Evolutionary conservation across 73 alveolate species (phyloP).

Genomic region (Tetrahymena thermophila): DNA sequence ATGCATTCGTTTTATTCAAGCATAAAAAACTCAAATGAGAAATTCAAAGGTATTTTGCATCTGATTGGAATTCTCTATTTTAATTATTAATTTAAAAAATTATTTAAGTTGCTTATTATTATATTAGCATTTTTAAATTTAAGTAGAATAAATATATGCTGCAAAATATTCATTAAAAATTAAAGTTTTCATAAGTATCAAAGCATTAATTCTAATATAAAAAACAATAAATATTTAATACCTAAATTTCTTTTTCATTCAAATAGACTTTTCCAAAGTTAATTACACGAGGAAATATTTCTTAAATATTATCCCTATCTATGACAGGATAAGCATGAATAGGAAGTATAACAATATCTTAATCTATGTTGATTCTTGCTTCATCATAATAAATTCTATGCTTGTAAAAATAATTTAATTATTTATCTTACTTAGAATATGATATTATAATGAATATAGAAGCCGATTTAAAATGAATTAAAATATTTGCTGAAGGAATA

Average conservation of each 20-base stretch:
- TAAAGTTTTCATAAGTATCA: not conserved
- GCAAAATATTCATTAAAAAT: too few species aligned
- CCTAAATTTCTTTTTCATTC: conserved; percentile 60
- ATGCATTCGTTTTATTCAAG: conserved; percentile 74
- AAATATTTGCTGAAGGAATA: not conserved
- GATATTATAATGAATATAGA: not conserved
- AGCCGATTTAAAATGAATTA: not conserved
- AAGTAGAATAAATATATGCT: too few species aligned
- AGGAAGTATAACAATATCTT: conserved; percentile 82
- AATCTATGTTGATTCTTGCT: conserved; percentile 84
- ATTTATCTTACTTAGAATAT: not conserved
- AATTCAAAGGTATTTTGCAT: conserved; percentile 82
- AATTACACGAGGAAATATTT: conserved; percentile 80
- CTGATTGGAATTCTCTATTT: conserved; percentile 57
- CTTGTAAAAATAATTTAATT: not conserved
- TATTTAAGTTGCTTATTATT: too few species aligned
- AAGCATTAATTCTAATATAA: not conserved
- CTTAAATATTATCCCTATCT: conserved; percentile 68
- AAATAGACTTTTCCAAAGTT: conserved; percentile 79
- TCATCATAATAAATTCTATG: conserved; percentile 77
- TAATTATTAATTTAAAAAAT: not conserved
- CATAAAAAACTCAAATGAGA: conserved; percentile 75
- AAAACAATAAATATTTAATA: not conserved
- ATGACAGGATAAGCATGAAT: conserved; percentile 95
- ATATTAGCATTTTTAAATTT: too few species aligned